Evolutionary conservation across 116 monocot genomes (phyloP), one percentile per base, ranked within the genome.

Genomic region (Papilionanthe hybrid): DNA sequence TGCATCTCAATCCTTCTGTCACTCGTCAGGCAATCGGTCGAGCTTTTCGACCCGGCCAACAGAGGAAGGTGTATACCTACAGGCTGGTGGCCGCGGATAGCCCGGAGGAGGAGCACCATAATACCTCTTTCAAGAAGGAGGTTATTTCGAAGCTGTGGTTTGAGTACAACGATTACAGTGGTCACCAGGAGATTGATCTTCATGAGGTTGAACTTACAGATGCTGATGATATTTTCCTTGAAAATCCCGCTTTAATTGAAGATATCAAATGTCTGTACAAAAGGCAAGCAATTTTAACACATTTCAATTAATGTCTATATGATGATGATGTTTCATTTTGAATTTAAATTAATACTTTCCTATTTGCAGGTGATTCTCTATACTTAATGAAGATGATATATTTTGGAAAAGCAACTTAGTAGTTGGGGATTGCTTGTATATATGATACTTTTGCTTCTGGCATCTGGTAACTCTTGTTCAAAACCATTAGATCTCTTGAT

Each of bases 101-200:
- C 1, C 81, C 82, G 3, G 98, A 98, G 75, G 90, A 92, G 75
- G 88, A 92, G 9, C 83, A 88, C 48, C 98, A 98, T 23, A 42
- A 72, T 0, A 92, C 88, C 4, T 89, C 91, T 9, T 98, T 94
- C 72, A 90, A 83, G 41, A 98, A 98, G 79, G 98, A 98, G 79
- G 42, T 89, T 9, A 94, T 88, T n/a, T 88, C 94, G 0, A 98
- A 94, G 81, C 84, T 98, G 87, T 98, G 98, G 98, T 98, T 98
- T 56, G 98, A 98, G 63, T 98, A 91, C 92, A 87, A 79, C 45
- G 87, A 93, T 76, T 79, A 84, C 47, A 37, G 68, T 60, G 76
- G 83, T 8, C 28, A 79, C 56, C 23, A 55, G 5, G 86, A 90
- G 5, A 91, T 91, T 78, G 86, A 91, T 72, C 78, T 98, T 56